These are phyloP conservation scores for Tillandsia fasciculata DNA, from an alignment of 176 grass and related monocot genomes.

Conservation along the genomic window DNA sequence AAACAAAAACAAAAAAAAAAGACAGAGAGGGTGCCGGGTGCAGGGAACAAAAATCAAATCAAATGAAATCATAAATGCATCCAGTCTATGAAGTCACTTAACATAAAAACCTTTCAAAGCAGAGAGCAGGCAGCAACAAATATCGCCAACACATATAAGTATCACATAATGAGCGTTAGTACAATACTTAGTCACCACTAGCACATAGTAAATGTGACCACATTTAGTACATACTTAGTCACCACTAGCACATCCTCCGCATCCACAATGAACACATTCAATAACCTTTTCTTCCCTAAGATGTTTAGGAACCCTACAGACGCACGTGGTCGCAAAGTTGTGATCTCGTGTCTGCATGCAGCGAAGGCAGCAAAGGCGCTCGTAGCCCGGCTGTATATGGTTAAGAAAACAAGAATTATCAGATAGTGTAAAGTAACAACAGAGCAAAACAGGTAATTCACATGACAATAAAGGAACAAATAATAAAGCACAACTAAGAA, in stretches of 20 bases:
- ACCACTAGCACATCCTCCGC: slow-evolving; percentile 33
- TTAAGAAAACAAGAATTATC: background rate
- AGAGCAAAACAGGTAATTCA: background rate
- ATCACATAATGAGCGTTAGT: background rate
- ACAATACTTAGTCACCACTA: slow-evolving; percentile 25
- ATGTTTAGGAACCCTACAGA: slow-evolving; percentile 45
- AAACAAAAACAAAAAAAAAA: no score
- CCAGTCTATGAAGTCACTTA: no score
- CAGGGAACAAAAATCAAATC: no score
- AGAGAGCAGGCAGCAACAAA: no score
- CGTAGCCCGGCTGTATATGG: slow-evolving; percentile 27
- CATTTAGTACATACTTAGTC: slow-evolving; percentile 11
- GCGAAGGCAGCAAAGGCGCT: slow-evolving; percentile 37
- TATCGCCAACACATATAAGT: no score
- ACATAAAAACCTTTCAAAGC: no score
- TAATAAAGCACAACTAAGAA: background rate
- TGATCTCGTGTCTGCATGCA: slow-evolving; percentile 51
- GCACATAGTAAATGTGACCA: background rate
- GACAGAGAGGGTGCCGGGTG: no score
- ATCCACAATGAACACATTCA: slow-evolving; percentile 50
- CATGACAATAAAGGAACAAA: background rate
- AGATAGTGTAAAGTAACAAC: background rate
- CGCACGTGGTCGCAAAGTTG: slow-evolving; percentile 36
- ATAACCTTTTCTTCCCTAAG: slow-evolving; percentile 48
- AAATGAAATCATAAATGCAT: no score